phyloP scores from a whole-genome alignment of 192 early-diverging fungal species.

The Kickxella alabastrina region DNA sequence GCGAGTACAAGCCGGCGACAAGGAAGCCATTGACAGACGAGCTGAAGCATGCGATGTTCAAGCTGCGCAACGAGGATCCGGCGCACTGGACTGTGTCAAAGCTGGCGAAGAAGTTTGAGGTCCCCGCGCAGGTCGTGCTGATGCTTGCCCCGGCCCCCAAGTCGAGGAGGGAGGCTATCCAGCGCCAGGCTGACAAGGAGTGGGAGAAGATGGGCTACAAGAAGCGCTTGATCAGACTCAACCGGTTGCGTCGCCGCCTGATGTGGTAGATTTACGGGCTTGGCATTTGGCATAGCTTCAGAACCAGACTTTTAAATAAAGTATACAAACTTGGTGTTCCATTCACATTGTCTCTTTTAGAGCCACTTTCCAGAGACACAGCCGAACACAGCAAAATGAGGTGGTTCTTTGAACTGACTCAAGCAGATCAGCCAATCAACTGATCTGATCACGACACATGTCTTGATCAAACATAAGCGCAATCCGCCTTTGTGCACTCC shows the following conservation, averaged over 20 bases:
- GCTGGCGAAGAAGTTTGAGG: constrained; percentile 48
- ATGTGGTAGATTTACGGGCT: constrained; percentile 27
- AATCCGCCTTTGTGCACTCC: no score
- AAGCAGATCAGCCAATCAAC: no score
- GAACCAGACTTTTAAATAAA: no score
- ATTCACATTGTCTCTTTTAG: no score
- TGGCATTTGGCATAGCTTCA: no score
- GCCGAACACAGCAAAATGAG: no score
- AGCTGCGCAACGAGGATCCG: constrained; percentile 50
- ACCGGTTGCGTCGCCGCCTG: constrained; percentile 49
- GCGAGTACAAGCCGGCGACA: constrained; percentile 9
- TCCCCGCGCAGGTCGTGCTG: constrained; percentile 29
- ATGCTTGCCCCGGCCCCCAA: constrained; percentile 31
- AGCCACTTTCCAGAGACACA: no score
- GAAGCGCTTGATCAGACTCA: constrained; percentile 47
- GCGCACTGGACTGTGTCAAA: constrained; percentile 48
- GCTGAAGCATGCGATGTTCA: constrained; percentile 20
- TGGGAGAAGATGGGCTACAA: constrained; percentile 50
- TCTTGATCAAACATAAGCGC: no score
- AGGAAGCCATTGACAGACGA: constrained; percentile 28
- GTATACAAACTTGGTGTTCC: no score
- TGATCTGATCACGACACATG: no score
- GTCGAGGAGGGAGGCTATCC: constrained; percentile 43
- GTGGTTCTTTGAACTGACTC: no score
- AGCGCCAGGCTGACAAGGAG: constrained; percentile 32